A percentile compares a stretch with the other conserved stretches of the same genome.
Evolutionary conservation across 768 basidiomycete species (phyloP).

Genomic region (Tephrocybe sp.): DNA sequence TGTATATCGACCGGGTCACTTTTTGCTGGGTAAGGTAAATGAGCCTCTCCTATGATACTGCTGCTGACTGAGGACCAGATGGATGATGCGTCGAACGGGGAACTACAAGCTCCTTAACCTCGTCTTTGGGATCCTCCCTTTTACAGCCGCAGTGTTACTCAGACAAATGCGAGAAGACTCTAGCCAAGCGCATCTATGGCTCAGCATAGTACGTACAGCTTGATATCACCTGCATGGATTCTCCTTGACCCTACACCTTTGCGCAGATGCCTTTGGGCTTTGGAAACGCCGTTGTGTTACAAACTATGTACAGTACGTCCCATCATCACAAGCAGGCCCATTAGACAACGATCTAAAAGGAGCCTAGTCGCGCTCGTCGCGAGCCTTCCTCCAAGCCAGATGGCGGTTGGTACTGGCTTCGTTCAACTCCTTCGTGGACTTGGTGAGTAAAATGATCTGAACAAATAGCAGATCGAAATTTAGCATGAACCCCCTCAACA

Average conservation of each 20-base stretch:
- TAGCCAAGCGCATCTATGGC: conserved; percentile 41
- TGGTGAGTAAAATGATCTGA: conserved; percentile 33
- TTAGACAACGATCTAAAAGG: too few relatives aligned
- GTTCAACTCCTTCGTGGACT: conserved; percentile 60
- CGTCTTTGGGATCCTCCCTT: conserved; percentile 50
- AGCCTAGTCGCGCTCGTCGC: conserved; percentile 53
- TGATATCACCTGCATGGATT: neutral
- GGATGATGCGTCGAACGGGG: conserved; percentile 52
- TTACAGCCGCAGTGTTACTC: conserved; percentile 42
- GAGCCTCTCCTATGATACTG: neutral
- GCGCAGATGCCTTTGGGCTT: conserved; percentile 59
- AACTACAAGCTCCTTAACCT: conserved; percentile 49
- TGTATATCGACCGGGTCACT: conserved; percentile 53
- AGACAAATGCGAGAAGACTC: conserved; percentile 44
- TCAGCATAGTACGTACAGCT: conserved; percentile 37
- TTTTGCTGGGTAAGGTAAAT: conserved; percentile 42
- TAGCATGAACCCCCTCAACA: conserved; percentile 9
- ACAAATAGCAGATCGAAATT: too few relatives aligned
- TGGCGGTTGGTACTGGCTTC: conserved; percentile 63
- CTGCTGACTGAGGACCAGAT: conserved; percentile 17
- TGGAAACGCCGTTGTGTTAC: conserved; percentile 64
- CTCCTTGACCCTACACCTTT: neutral
- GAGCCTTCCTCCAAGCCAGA: conserved; percentile 49
- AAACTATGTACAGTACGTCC: conserved; percentile 55
- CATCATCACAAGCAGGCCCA: too few relatives aligned